Evolutionary conservation across 257 asterid species (phyloP), one percentile per base, ranked within the genome.

Genomic region (Scutellaria galericulata): DNA sequence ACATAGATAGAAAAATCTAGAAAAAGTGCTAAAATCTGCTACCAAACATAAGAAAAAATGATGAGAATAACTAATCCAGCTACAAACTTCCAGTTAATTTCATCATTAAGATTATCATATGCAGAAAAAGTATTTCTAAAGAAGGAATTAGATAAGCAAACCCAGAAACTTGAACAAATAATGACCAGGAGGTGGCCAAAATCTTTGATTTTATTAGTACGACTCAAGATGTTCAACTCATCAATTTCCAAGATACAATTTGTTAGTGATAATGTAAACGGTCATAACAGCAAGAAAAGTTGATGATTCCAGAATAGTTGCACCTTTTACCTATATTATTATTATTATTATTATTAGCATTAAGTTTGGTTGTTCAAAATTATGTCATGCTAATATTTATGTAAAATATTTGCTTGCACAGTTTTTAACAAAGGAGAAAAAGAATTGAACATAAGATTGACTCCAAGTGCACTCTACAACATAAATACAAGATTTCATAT

Each of bases 121-220:
- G 71, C 2, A 18, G 57, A 44, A 13, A 27, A 64, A 27, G 35
- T 12, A 22, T 42, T 53, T 45, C 10, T 22, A 63, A 60, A 60
- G 14, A 51, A 31, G 41, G 35, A 1, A 54, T 5, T 31, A 40
- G 42, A 15, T 52, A 12, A 10, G 52, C 11, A 55, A 20, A 77
- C 9, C 48, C 8, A 41, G 44, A 7, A 51, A 40, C 69, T 55
- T 42, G 12, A 71, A 47, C 10, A 41, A 54, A 56, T 45, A 56
- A 55, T 37, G 67, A 57, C 59, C 24, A 57, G n/a, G 24, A 18
- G 52, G 45, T 45, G 66, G 42, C 64, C 61, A 73, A 64, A 66
- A 52, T 9, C 27, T 54, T 9, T 40, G 7, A 48, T 35, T 10
- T 15, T 22, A 20, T n/a, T 47, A 22, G 9, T 11, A 48, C 12